Evolutionary conservation across 2,329 filamentous ascomycete genomes (phyloP).

Genomic region (Dactylellina sp.): DNA sequence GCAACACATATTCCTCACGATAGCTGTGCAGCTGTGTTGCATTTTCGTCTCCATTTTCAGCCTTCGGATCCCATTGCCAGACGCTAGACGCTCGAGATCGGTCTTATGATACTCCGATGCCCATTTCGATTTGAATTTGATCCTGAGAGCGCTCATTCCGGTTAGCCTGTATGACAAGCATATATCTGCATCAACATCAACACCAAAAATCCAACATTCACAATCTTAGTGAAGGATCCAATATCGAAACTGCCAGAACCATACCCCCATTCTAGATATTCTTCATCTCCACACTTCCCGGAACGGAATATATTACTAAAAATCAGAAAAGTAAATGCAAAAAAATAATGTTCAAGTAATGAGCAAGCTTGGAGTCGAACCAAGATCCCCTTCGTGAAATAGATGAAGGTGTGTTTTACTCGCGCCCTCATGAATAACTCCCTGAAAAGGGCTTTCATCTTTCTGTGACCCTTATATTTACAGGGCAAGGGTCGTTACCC

Average conservation of each 20-base stretch:
- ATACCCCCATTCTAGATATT: constrained; percentile 1
- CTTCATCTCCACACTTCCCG: neutral
- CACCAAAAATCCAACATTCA: neutral
- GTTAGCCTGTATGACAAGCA: too few species aligned
- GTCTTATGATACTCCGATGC: too few species aligned
- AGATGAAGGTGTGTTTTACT: constrained; percentile 39
- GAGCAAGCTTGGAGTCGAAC: constrained; percentile 55
- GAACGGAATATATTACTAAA: neutral
- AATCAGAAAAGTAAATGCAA: constrained; percentile 4
- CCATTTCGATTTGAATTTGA: too few species aligned
- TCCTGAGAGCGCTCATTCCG: too few species aligned
- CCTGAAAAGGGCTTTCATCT: neutral
- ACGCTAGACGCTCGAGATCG: too few species aligned
- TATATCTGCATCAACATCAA: too few species aligned
- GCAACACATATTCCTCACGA: too few species aligned
- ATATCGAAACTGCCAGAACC: too few species aligned
- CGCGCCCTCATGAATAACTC: neutral
- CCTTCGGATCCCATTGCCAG: too few species aligned
- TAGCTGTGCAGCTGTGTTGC: too few species aligned
- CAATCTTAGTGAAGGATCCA: neutral
- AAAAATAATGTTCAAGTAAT: constrained; percentile 13
- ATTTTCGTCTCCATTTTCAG: too few species aligned
- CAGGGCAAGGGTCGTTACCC: constrained; percentile 36
- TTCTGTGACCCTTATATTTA: neutral
- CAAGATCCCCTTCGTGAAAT: constrained; percentile 43